Evolutionary conservation across 1,284 basidiomycete genomes (phyloP), one percentile per base, ranked within the genome.

Genomic region (Pholiota adiposa): DNA sequence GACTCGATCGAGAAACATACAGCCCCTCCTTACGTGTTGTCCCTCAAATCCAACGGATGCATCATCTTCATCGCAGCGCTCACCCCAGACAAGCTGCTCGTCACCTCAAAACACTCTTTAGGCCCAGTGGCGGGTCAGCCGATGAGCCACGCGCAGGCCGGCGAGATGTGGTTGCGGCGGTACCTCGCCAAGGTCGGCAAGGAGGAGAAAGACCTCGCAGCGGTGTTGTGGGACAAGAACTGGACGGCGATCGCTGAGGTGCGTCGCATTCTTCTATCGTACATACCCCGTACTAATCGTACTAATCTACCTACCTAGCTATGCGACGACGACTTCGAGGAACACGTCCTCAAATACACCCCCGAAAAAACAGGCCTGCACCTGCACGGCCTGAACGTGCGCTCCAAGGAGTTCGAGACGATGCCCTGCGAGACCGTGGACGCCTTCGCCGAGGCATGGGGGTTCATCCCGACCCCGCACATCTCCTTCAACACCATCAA

Each of bases 261-360:
- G 66, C 51, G 82, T 75, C 18, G 16, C 19, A 8, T 50, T 27
- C 36, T 41, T 44, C 8, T 16, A 7, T 40, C 21, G 57, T 40
- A 48, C 4, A 55, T 53, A 27, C 41, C n/a, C n/a, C n/a, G n/a
- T n/a, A n/a, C n/a, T n/a, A n/a, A n/a, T 38, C 18, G 38, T 7
- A 56, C 11, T 23, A 7, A 36, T 6, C 8, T 14, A 1, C 16
- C 14, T 46, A n/a, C n/a, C 14, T 68, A 96, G 95, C 87, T 99
- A 1, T 98, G 97, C 72, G 97, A 99, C 70, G 97, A 99, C 75
- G 85, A 84, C 0, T 99, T 99, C 70, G 97, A 99, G 69, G 97
- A 99, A 73, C 97, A 99, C 69, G 97, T 99, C 41, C 83, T 99
- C 0, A 81, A 88, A 0, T 97, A 96, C 68, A 77, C 92, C 0